Base-by-base conservation (phyloP, 1,139 yeast genomes). In the Diutina sp. region DNA sequence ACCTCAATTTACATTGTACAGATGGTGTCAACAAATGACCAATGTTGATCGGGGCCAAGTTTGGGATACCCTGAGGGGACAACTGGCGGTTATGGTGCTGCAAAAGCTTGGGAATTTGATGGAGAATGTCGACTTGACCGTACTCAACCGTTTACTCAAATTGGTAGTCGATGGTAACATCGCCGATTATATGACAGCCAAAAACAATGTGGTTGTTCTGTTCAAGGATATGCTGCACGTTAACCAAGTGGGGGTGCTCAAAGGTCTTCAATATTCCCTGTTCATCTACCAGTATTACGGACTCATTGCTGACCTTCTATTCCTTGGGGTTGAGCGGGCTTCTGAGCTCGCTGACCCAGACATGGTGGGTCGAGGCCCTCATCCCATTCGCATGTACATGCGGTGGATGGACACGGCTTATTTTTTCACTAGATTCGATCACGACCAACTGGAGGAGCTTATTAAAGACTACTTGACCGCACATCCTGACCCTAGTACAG, bases 191-290 rank as follows among this genome's bases (percentile, higher is more conserved):
- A 86, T 93, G 64, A 90, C 97, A 0, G 86, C 98, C 1, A 91
- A 91, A 67, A 90, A 90, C 69, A 95, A 93, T 64, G 83, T 91
- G 29, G 80, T 82, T 46, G 65, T 95, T 45, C 79, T 93, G 1
- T 95, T 85, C 68, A 95, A 95, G 67, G 99, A 95, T 67, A 95
- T 95, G 99, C 87, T 84, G 60, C 96, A 90, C 67, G 84, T 88
- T 18, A 93, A 93, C 68, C 91, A 87, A 64, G 85, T 84, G 66
- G 99, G 99, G 38, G 71, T 95, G 59, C 72, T 95, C 25, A 78
- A 95, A 57, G 99, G 99, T 1, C 72, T 93, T 38, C 97, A 90
- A 64, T 95, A 90, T 67, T 81, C 97, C 1, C 85, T 97, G 0
- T 95, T 93, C 69, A 83, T 95, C 2, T 84, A 80, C 65, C 99